Conservation (phyloP, 345 rosid genomes). For the Boechera divaricarpa region DNA sequence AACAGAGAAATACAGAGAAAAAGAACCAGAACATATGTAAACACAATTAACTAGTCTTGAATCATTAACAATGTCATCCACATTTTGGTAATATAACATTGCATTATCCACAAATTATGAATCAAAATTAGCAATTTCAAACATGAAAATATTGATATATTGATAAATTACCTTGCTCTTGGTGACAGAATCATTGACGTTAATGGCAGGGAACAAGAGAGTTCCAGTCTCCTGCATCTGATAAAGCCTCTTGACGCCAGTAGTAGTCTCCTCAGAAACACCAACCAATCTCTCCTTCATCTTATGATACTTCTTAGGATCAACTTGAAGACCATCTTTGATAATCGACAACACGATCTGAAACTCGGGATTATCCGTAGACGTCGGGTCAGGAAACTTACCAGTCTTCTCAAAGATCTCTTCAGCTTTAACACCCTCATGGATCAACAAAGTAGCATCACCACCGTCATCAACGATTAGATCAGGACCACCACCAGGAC, state of each 20-base stretch:
- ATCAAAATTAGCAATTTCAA: neutral
- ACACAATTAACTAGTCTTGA: too few relatives aligned
- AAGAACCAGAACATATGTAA: neutral
- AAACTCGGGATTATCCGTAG: constrained; percentile 64
- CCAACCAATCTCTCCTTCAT: constrained; percentile 85
- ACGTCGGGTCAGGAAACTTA: constrained; percentile 65
- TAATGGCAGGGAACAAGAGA: constrained; percentile 71
- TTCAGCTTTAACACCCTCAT: constrained; percentile 94
- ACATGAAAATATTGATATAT: too few relatives aligned
- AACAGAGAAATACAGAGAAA: constrained; percentile 1
- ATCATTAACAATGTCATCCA: neutral
- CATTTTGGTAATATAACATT: neutral
- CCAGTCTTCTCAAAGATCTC: constrained; percentile 75
- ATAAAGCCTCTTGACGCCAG: constrained; percentile 83
- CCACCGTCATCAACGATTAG: constrained; percentile 97
- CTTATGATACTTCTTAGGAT: constrained; percentile 72
- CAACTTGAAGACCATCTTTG: constrained; percentile 61
- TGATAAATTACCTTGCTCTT: constrained; percentile 62
- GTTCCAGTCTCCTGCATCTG: constrained; percentile 71
- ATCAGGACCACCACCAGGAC: constrained; percentile 85
- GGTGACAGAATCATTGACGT: constrained; percentile 77
- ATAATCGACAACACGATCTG: constrained; percentile 67
- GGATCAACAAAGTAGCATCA: constrained; percentile 88
- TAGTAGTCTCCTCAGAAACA: constrained; percentile 86
- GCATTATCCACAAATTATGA: neutral